Conservation (phyloP, 1,139 yeast species). For the Candida tropicalis region DNA sequence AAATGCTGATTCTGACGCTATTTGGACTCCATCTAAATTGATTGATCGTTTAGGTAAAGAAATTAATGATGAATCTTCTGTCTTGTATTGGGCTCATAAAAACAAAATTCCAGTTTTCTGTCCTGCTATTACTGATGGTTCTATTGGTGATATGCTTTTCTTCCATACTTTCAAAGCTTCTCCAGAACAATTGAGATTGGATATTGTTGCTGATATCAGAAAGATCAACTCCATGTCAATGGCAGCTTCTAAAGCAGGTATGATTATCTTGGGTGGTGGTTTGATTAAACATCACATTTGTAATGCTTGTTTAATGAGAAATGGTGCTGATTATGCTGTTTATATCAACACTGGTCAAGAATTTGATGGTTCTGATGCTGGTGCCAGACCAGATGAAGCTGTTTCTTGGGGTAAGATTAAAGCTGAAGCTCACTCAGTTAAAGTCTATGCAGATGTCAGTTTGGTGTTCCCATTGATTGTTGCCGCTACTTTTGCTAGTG, state of each 20-base stretch:
- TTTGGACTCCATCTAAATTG: constrained; percentile 92
- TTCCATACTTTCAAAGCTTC: constrained; percentile 96
- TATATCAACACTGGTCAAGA: constrained; percentile 98
- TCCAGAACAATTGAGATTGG: constrained; percentile 85
- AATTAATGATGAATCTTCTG: constrained; percentile 91
- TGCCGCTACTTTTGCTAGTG: constrained; percentile 90
- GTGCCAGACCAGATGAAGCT: constrained; percentile 99
- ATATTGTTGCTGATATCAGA: constrained; percentile 92
- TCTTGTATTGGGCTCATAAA: constrained; percentile 96
- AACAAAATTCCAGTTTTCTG: constrained; percentile 94
- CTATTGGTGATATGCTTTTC: constrained; percentile 97
- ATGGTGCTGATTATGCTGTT: constrained; percentile 98
- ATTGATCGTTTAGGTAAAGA: constrained; percentile 94
- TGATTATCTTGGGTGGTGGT: constrained; percentile 97
- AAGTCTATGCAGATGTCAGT: constrained; percentile 96
- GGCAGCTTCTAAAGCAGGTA: constrained; percentile 95
- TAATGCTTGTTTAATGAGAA: constrained; percentile 97
- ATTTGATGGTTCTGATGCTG: constrained; percentile 98
- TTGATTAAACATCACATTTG: constrained; percentile 95
- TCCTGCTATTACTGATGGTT: constrained; percentile 97
- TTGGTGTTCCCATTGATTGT: constrained; percentile 94
- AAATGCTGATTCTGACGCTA: constrained; percentile 46
- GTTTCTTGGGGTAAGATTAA: constrained; percentile 98
- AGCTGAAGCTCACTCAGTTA: constrained; percentile 87
- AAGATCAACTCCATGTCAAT: constrained; percentile 88